These are phyloP conservation scores for Diaporthe citrichinensis DNA, from an alignment of 2,329 filamentous ascomycete genomes.

Conservation along the genomic window DNA sequence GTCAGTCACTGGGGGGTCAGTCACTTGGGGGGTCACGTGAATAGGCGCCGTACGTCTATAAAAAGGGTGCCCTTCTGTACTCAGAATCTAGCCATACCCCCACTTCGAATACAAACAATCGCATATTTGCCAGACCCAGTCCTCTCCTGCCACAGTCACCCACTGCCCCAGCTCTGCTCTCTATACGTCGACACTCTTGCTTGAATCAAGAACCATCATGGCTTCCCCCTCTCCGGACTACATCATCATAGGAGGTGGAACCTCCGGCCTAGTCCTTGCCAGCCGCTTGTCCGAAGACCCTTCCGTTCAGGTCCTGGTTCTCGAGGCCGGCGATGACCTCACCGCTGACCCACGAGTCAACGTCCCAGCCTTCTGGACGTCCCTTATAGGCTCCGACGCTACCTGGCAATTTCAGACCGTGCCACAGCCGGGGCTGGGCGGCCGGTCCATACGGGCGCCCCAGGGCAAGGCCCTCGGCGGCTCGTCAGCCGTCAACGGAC, in stretches of 20 bases:
- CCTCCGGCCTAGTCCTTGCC: conserved; percentile 33
- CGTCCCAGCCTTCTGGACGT: conserved; percentile 47
- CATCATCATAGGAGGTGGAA: conserved; percentile 46
- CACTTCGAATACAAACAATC: too few relatives aligned
- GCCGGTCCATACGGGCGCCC: conserved; percentile 36
- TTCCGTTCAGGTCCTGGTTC: conserved; percentile 44
- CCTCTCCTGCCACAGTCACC: too few relatives aligned
- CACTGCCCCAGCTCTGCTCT: too few relatives aligned
- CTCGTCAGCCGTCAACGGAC: conserved; percentile 46
- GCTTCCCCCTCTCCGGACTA: conserved; percentile 9
- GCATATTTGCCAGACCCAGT: too few relatives aligned
- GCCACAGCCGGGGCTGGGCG: conserved; percentile 43
- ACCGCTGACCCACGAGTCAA: conserved; percentile 46
- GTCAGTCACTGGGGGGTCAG: too few relatives aligned
- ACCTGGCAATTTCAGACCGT: conserved; percentile 43
- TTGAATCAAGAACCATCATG: background rate
- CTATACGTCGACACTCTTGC: background rate
- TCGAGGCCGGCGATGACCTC: conserved; percentile 50
- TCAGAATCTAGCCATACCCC: too few relatives aligned
- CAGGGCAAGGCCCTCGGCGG: conserved; percentile 45
- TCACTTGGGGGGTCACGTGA: too few relatives aligned
- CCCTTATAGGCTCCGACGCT: conserved; percentile 46
- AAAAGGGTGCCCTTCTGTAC: too few relatives aligned
- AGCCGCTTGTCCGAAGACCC: conserved; percentile 42
- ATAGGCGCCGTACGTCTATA: too few relatives aligned